Evolutionary conservation across 2,329 filamentous ascomycete genomes (phyloP).

Genomic region (Basipetospora sp.): DNA sequence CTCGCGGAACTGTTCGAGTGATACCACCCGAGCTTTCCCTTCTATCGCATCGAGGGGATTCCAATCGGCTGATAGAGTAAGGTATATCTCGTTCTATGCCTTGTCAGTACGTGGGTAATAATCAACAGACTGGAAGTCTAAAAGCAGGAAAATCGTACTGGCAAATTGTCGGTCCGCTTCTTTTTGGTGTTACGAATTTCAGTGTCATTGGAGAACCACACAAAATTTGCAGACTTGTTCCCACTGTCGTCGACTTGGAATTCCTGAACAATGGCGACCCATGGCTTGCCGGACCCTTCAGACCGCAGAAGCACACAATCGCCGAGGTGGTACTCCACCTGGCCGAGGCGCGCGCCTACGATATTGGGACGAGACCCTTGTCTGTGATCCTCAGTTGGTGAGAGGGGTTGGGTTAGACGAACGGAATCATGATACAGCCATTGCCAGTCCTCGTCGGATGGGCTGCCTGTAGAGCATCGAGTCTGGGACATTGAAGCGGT

Average conservation of each 20-base stretch:
- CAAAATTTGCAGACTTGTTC: slow-evolving; percentile 70
- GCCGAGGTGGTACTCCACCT: slow-evolving; percentile 65
- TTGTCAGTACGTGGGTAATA: slow-evolving; percentile 1
- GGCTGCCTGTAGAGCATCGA: too few relatives aligned
- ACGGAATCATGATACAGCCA: too few relatives aligned
- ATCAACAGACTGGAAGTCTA: neutral
- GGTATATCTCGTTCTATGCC: slow-evolving; percentile 70
- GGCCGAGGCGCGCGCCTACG: slow-evolving; percentile 67
- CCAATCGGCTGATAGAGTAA: slow-evolving; percentile 72
- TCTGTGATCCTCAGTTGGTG: too few relatives aligned
- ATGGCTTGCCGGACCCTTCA: slow-evolving; percentile 72
- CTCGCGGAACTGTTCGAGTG: slow-evolving; percentile 49
- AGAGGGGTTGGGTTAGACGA: too few relatives aligned
- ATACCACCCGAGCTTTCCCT: slow-evolving; percentile 71
- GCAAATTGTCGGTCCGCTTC: slow-evolving; percentile 65
- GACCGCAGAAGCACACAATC: slow-evolving; percentile 79
- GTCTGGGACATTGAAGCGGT: too few relatives aligned
- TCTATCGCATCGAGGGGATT: slow-evolving; percentile 84
- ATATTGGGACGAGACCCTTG: too few relatives aligned
- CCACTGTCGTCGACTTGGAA: slow-evolving; percentile 63
- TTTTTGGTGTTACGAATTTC: slow-evolving; percentile 74
- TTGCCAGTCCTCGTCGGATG: too few relatives aligned
- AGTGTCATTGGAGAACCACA: slow-evolving; percentile 90
- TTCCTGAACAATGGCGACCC: slow-evolving; percentile 78
- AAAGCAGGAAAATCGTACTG: slow-evolving; percentile 28